These are phyloP conservation scores for Trichoderma citrinoviride DNA, from an alignment of 2,329 filamentous ascomycete genomes.

Conservation along the genomic window DNA sequence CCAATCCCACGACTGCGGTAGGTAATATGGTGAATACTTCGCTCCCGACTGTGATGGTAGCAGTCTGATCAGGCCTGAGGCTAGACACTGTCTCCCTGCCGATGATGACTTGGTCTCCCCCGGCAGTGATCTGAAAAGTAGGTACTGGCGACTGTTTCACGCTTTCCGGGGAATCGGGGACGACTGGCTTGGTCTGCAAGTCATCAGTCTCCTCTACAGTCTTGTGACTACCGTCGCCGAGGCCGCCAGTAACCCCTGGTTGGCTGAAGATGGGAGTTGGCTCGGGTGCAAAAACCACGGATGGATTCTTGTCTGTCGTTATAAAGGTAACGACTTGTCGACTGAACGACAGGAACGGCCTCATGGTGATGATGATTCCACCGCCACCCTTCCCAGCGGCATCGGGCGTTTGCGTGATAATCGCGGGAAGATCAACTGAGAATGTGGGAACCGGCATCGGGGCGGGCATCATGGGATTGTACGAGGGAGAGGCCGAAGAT, in stretches of 20 bases:
- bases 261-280: conserved; percentile 41
- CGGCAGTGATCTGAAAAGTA: conserved; percentile 44
- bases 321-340: conserved; percentile 43
- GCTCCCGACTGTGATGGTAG: conserved; percentile 41
- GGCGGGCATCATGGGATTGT: background rate
- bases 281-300: conserved; percentile 44
- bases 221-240: conserved; percentile 25
- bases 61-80: conserved; percentile 39
- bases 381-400: background rate
- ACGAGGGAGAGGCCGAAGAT: background rate
- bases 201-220: conserved; percentile 11
- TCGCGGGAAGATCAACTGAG: conserved; percentile 1
- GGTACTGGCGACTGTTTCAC: conserved; percentile 20
- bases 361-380: conserved; percentile 11
- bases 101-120: conserved; percentile 47
- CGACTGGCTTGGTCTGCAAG: background rate
- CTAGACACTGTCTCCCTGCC: conserved; percentile 45
- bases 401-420: background rate
- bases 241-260: conserved; percentile 14
- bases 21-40: conserved; percentile 50
- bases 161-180: background rate
- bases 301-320: conserved; percentile 56
- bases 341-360: background rate
- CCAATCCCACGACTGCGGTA: conserved; percentile 44
- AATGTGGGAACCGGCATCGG: background rate